These are phyloP conservation scores for Mortierella sp. DNA, from an alignment of 371 early-diverging fungal genomes.

Conservation along the genomic window DNA sequence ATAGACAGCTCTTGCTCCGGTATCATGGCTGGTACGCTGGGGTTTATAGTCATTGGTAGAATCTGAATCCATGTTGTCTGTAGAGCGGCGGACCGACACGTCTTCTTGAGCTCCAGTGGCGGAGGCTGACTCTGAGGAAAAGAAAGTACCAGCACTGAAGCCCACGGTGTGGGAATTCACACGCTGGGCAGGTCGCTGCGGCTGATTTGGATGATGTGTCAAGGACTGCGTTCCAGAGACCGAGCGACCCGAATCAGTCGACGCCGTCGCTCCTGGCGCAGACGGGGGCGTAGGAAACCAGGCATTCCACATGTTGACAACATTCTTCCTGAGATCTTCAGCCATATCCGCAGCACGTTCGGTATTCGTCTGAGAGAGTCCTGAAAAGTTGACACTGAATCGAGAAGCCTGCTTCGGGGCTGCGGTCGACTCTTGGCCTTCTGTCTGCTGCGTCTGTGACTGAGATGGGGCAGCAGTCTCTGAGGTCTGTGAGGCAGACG, in stretches of 20 bases:
- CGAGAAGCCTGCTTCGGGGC: conserved; percentile 25
- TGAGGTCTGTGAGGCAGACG: too few relatives aligned
- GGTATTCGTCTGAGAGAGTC: conserved; percentile 43
- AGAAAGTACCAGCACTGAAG: conserved; percentile 8
- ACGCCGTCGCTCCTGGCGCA: conserved; percentile 3
- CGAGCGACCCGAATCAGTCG: conserved; percentile 13
- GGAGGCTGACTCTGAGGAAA: conserved; percentile 7
- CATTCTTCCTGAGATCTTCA: conserved; percentile 47
- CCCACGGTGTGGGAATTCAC: conserved; percentile 38
- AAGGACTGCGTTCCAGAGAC: conserved; percentile 40
- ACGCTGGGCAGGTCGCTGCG: conserved; percentile 30
- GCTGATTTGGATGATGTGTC: conserved; percentile 22
- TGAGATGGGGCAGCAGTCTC: not conserved
- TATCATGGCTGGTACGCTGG: not conserved
- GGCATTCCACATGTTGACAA: conserved; percentile 51
- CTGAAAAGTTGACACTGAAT: conserved; percentile 49
- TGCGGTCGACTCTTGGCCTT: conserved; percentile 4
- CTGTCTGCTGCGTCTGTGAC: conserved; percentile 5
- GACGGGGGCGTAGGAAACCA: conserved; percentile 38
- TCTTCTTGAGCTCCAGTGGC: conserved; percentile 1
- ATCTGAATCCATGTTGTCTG: not conserved
- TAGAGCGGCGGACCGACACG: not conserved
- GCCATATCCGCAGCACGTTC: conserved; percentile 55
- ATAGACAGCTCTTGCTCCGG: conserved; percentile 5
- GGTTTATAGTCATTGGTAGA: not conserved